Percentiles rank a stretch among this genome's conserved stretches.
These are phyloP conservation scores for Diaporthe eres DNA, from an alignment of 2,329 filamentous ascomycete genomes.

Conservation along the genomic window DNA sequence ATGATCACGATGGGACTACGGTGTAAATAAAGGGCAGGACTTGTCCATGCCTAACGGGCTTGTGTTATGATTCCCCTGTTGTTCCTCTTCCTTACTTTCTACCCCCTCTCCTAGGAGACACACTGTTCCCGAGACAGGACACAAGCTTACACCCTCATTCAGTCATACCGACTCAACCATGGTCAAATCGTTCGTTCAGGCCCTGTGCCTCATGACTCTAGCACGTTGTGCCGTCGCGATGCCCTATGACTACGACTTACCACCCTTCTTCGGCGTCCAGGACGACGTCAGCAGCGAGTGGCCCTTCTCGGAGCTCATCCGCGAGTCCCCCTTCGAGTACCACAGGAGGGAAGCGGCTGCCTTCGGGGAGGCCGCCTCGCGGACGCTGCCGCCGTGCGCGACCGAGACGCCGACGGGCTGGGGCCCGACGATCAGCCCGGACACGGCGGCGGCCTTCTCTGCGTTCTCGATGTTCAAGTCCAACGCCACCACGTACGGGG, in stretches of 20 bases:
- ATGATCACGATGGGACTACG: neutral
- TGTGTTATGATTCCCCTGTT: neutral
- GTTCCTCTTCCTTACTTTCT: neutral
- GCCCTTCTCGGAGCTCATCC: conserved; percentile 11
- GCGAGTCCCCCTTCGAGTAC: conserved; percentile 10
- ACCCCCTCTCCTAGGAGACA: neutral
- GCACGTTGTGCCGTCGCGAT: neutral
- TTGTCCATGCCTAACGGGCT: too few relatives aligned
- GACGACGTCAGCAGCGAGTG: neutral
- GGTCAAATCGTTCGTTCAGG: neutral
- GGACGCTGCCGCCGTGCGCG: neutral
- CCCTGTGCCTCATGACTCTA: neutral
- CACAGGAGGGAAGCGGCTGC: neutral
- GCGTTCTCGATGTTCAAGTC: neutral
- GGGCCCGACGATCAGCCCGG: neutral
- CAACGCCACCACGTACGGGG: neutral
- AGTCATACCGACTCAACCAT: neutral
- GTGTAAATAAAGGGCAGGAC: neutral
- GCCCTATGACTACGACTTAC: neutral
- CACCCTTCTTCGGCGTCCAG: neutral
- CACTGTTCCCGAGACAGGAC: neutral
- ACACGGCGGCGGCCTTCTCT: neutral
- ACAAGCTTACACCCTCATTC: neutral
- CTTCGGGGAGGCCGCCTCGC: neutral
- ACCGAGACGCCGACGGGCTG: neutral